Evolutionary conservation across 2,329 filamentous ascomycete species (phyloP).

Genomic region (Sporothrix sp.): DNA sequence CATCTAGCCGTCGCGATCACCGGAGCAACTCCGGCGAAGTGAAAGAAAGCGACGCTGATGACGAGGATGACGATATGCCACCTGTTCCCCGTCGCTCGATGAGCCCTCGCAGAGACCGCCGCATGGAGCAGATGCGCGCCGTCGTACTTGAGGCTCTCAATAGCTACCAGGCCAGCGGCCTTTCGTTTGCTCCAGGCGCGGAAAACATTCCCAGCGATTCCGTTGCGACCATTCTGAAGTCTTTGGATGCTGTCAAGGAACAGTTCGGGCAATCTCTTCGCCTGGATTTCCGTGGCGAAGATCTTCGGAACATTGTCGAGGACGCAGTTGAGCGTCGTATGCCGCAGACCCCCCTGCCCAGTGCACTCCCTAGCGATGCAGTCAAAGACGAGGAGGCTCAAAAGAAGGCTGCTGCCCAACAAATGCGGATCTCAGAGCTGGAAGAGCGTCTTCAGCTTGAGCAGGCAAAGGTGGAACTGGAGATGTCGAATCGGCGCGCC

Average conservation of each 20-base stretch:
- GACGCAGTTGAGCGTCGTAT: slow-evolving; percentile 51
- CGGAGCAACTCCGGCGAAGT: slow-evolving; percentile 61
- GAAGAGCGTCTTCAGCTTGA: slow-evolving; percentile 46
- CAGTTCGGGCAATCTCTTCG: slow-evolving; percentile 38
- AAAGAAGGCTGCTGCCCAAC: slow-evolving; percentile 47
- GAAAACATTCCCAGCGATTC: slow-evolving; percentile 23
- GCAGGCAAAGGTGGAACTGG: slow-evolving; percentile 39
- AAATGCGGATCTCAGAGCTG: slow-evolving; percentile 49
- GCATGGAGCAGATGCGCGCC: slow-evolving; percentile 69
- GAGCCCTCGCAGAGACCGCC: slow-evolving; percentile 70
- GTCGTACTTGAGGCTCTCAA: slow-evolving; percentile 65
- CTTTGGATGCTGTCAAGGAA: slow-evolving; percentile 53
- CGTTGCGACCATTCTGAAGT: slow-evolving; percentile 51
- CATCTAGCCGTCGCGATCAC: slow-evolving; percentile 47
- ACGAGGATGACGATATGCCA: slow-evolving; percentile 68
- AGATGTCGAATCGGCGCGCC: slow-evolving; percentile 37
- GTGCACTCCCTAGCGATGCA: slow-evolving; percentile 28
- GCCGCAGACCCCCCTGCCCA: slow-evolving; percentile 35
- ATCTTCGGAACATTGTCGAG: slow-evolving; percentile 54
- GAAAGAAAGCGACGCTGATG: slow-evolving; percentile 82
- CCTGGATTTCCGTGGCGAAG: slow-evolving; percentile 37
- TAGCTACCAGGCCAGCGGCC: slow-evolving; percentile 36
- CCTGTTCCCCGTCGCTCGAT: slow-evolving; percentile 54
- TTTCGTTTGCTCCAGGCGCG: neutral
- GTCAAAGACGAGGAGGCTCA: slow-evolving; percentile 39